phyloP scores from a whole-genome alignment of 2,329 filamentous ascomycete species.

The Lachnellula cervina region DNA sequence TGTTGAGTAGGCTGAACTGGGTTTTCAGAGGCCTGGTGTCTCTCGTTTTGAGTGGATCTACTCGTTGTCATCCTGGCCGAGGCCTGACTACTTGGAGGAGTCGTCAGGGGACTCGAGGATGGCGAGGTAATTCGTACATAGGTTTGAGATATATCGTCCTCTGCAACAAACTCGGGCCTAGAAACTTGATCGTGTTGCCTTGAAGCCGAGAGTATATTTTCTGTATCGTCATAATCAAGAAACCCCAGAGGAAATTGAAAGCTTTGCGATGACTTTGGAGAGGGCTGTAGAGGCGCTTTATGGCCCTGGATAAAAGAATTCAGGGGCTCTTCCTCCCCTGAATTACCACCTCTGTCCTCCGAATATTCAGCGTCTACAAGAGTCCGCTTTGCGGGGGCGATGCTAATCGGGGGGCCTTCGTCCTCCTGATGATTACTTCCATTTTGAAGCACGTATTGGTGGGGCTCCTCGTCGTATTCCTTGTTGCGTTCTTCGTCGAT shows the following conservation, averaged over 20 bases:
- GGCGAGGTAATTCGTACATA: slow-evolving; percentile 36
- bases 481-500: neutral
- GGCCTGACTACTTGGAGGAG: slow-evolving; percentile 14
- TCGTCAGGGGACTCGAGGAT: slow-evolving; percentile 28
- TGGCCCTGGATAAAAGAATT: neutral
- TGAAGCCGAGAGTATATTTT: neutral
- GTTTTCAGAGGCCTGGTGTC: neutral
- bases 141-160: slow-evolving; percentile 36
- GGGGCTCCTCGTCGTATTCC: neutral
- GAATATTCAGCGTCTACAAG: no score
- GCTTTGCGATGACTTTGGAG: slow-evolving; percentile 3
- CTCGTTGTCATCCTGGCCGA: neutral
- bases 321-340: neutral
- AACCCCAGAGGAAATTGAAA: slow-evolving; percentile 16
- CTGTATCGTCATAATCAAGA: slow-evolving; percentile 4
- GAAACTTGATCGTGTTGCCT: neutral
- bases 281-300: neutral
- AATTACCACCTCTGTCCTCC: no score
- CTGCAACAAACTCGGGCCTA: neutral
- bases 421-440: neutral
- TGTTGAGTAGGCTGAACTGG: neutral
- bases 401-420: no score
- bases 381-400: no score
- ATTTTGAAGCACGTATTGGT: neutral
- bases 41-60: neutral